A percentile compares a stretch with the other conserved stretches of the same genome.
Evolutionary conservation across 768 basidiomycete genomes (phyloP).

Genomic region (Daedaleopsis nitida): DNA sequence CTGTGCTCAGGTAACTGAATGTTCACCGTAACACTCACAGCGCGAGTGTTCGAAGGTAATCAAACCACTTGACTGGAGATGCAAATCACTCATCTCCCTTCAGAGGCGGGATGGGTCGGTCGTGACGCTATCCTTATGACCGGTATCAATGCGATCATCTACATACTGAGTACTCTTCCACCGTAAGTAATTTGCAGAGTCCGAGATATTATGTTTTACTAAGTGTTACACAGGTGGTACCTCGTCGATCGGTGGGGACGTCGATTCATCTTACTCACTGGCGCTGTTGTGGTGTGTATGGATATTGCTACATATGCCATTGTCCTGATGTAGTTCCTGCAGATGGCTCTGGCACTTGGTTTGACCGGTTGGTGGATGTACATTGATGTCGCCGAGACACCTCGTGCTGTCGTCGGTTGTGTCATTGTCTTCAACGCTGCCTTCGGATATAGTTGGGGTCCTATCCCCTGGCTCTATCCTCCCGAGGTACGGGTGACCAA

Average conservation of each 20-base stretch:
- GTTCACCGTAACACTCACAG: too few relatives aligned
- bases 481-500: slow-evolving; percentile 59
- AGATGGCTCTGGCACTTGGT: slow-evolving; percentile 84
- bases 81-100: slow-evolving; percentile 7
- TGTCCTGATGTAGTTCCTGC: neutral
- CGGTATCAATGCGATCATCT: slow-evolving; percentile 87
- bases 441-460: slow-evolving; percentile 93
- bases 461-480: slow-evolving; percentile 78
- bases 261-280: slow-evolving; percentile 81
- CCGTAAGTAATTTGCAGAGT: slow-evolving; percentile 53
- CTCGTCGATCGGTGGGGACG: slow-evolving; percentile 92
- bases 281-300: slow-evolving; percentile 70
- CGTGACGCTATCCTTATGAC: slow-evolving; percentile 95
- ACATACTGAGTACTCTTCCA: slow-evolving; percentile 77
- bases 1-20: neutral
- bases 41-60: slow-evolving; percentile 89
- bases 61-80: neutral
- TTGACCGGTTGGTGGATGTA: slow-evolving; percentile 94
- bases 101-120: slow-evolving; percentile 95
- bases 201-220: neutral
- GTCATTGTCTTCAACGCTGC: slow-evolving; percentile 94
- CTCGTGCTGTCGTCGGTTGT: slow-evolving; percentile 82
- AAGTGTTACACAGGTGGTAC: slow-evolving; percentile 68
- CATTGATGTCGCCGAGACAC: slow-evolving; percentile 82
- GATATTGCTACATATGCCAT: neutral